phyloP scores from a whole-genome alignment of 2,329 filamentous ascomycete genomes.

The Whalleya microplaca region DNA sequence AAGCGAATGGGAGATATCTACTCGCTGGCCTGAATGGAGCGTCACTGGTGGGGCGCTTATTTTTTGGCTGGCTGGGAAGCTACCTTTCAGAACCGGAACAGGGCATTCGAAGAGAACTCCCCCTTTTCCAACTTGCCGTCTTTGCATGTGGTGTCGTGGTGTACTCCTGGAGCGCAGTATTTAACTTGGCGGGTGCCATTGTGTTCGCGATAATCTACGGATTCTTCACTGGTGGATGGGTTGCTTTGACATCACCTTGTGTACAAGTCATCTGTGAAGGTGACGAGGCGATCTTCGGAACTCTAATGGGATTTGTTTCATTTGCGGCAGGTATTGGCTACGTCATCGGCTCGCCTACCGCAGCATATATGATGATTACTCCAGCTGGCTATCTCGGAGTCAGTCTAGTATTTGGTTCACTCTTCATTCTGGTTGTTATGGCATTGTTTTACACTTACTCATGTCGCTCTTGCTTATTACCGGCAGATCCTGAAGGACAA shows the following conservation, averaged over 20 bases:
- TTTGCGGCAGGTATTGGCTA: conserved; percentile 20
- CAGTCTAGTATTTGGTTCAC: conserved; percentile 13
- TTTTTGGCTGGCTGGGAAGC: conserved; percentile 34
- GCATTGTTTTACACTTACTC: conserved; percentile 4
- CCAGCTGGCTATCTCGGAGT: conserved; percentile 14
- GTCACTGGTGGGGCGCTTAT: conserved; percentile 39
- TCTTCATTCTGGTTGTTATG: conserved; percentile 11
- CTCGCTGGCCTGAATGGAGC: conserved; percentile 40
- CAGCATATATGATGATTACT: conserved; percentile 12
- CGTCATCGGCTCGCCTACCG: conserved; percentile 21
- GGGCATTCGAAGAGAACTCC: background rate
- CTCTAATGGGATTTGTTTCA: conserved; percentile 32
- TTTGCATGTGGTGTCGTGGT: conserved; percentile 31
- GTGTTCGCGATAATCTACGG: conserved; percentile 38
- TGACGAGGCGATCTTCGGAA: conserved; percentile 21
- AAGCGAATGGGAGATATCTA: conserved; percentile 19
- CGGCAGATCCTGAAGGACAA: background rate
- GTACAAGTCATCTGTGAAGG: conserved; percentile 17
- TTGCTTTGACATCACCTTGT: conserved; percentile 33
- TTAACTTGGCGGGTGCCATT: conserved; percentile 28
- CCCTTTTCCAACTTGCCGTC: conserved; percentile 31
- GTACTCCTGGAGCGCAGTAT: conserved; percentile 36
- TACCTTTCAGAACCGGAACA: background rate
- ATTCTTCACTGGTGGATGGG: conserved; percentile 36
- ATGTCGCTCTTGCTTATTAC: background rate